Evolutionary conservation across 2,329 filamentous ascomycete genomes (phyloP).

Genomic region (Fusarium sp.): DNA sequence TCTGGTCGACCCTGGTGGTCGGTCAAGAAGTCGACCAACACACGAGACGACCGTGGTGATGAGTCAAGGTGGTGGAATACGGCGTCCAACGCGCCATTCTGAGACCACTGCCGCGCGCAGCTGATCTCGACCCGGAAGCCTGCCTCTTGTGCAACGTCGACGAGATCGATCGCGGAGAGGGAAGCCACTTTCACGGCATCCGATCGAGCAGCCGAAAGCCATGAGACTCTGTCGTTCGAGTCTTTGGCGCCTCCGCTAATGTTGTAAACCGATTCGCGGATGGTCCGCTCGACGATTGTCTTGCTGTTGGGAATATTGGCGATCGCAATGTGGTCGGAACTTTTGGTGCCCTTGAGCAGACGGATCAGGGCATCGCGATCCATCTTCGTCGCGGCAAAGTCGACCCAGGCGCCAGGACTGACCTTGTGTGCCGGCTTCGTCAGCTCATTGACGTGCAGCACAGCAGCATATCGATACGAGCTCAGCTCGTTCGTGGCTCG

Average conservation of each 20-base stretch:
- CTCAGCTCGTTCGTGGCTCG: conserved; percentile 44
- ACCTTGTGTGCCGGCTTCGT: background rate
- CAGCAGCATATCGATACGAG: conserved; percentile 42
- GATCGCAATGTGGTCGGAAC: conserved; percentile 23
- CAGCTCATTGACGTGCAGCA: conserved; percentile 17
- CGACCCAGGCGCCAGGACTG: conserved; percentile 23
- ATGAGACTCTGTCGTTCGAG: conserved; percentile 1
- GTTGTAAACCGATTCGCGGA: conserved; percentile 29
- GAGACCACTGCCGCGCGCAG: conserved; percentile 53
- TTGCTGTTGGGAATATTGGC: conserved; percentile 43
- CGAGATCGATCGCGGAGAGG: conserved; percentile 30
- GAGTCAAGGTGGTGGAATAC: conserved; percentile 38
- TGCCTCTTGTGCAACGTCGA: conserved; percentile 40
- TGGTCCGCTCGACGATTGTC: conserved; percentile 44
- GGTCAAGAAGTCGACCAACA: conserved; percentile 22
- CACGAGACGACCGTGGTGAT: background rate
- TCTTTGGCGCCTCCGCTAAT: background rate
- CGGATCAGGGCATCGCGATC: conserved; percentile 11
- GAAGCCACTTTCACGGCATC: background rate
- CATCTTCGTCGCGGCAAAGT: conserved; percentile 27
- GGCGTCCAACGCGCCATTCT: conserved; percentile 27
- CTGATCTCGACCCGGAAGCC: conserved; percentile 59
- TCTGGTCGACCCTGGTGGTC: conserved; percentile 9
- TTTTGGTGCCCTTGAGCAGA: conserved; percentile 14
- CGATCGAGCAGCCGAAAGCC: background rate